Evolutionary conservation across 305 asterid species (phyloP).

Genomic region (Fraxinus latifolia): DNA sequence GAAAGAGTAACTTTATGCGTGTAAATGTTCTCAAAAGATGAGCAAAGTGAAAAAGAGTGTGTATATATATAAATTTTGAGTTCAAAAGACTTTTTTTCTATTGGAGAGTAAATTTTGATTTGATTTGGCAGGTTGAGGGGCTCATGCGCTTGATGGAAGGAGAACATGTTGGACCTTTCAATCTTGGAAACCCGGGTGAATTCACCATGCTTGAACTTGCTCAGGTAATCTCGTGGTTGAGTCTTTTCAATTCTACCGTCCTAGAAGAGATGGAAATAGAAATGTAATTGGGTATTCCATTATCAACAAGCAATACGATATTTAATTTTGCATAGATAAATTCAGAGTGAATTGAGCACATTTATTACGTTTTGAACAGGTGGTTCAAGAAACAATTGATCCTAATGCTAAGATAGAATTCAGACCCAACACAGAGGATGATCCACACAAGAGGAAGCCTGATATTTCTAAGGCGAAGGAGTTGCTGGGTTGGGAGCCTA

Average conservation of each 20-base stretch:
- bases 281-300: not conserved
- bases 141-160: constrained; percentile 96
- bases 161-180: constrained; percentile 96
- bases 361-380: constrained; percentile 39
- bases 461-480: constrained; percentile 88
- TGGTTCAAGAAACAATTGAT: constrained; percentile 89
- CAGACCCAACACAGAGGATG: constrained; percentile 92
- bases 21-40: not conserved
- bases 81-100: not conserved
- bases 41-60: not conserved
- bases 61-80: not conserved
- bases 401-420: constrained; percentile 77
- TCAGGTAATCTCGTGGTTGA: constrained; percentile 41
- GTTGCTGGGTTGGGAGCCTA: constrained; percentile 89
- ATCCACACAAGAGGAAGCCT: constrained; percentile 96
- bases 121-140: constrained; percentile 67
- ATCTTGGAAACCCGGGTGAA: constrained; percentile 96
- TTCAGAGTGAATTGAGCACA: not conserved
- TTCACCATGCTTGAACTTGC: constrained; percentile 98
- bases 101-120: not conserved
- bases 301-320: not conserved
- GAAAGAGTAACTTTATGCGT: not conserved
- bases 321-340: too few species aligned
- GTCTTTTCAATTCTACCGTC: not conserved
- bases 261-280: not conserved